Evolutionary conservation across 108 stramenopile genomes (phyloP), one percentile per base, ranked within the genome.

Genomic region (Cyclotella distinguenda): DNA sequence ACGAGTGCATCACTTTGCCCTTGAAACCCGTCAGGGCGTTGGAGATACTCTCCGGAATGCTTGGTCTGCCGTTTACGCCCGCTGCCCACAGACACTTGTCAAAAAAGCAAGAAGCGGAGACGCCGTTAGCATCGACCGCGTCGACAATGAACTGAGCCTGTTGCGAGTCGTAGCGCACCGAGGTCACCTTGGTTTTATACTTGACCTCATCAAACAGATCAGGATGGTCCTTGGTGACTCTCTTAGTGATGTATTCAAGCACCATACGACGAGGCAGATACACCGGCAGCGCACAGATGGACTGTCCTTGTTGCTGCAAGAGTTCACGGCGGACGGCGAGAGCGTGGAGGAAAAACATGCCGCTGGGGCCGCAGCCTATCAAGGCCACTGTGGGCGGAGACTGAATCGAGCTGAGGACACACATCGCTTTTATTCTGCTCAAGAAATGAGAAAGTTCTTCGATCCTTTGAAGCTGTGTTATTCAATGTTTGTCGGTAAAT

Each of bases 51-150:
- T 28, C 3, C 0, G 87, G 87, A 9, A 85, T 84, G 1, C 35
- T 46, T 16, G 69, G 71, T 12, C 23, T 32, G 0, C 82, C 74
- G 60, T 88, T 82, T 6, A 43, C 30, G 9, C 87, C 87, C 16
- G 59, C 80, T 12, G 87, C 82, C 87, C 87, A 88, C 16, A 88
- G 71, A 60, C 83, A 84, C 38, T 78, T 77, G 36, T 88, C 87
- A 71, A 76, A 88, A 7, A 28, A 16, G 8, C 35, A 8, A 7
- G 10, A 56, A 6, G 60, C 22, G 52, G 40, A 39, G 12, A 33
- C 31, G 23, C 36, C 48, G 31, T 69, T 78, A 6, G 10, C 15
- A 12, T 22, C 22, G 58, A 84, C 45, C 0, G 53, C 44, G 4
- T 64, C 48, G 1, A 86, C 53, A 12, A 51, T 26, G 46, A 86